Base-by-base conservation (phyloP, 768 basidiomycete species). In the Tephrocybe sp. region DNA sequence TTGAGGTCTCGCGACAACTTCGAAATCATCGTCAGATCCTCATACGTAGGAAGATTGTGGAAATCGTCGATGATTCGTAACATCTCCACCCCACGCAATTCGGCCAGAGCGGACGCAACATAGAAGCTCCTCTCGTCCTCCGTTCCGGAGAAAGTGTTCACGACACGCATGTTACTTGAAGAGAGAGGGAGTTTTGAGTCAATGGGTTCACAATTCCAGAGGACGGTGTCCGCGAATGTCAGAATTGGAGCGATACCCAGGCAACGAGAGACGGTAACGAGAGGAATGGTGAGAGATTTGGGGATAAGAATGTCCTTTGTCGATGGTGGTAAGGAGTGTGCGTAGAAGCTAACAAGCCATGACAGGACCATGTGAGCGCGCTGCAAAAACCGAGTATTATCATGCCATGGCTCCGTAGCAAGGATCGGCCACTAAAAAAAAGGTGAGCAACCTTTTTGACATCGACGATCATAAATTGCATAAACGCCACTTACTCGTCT, bases 191-290 rank as follows among this genome's bases (percentile, higher is more conserved):
- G 65, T 18, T 68, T 66, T 20, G 85, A 74, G 61, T 87, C 73
- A 48, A 80, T 64, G 37, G 81, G 73, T 32, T 83, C 82, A 78
- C 82, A 88, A 65, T 98, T 97, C 92, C 93, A 99, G 1, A 98
- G 78, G 12, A 99, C 95, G 15, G 91, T 93, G 65, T 97, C 96
- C 23, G 95, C 90, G 64, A 93, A 99, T 0, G 95, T 99, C 57
- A 98, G 75, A 55, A 99, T 83, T 3, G 96, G 96, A 5, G 95
- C 93, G n/a, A 95, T 85, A 45, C 83, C 84, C 36, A 99, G 78
- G 45, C 78, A 68, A 9, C 77, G 77, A 12, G 93, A 96, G 41
- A 96, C 83, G 15, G 77, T 62, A 24, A 90, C 79, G 24, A 97
- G 76, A 0, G 96, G 95, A 20, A 90, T 68, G 1, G 91, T 79